Percentiles rank a stretch among this genome's conserved stretches.
Evolutionary conservation across 2,329 filamentous ascomycete genomes (phyloP).

Genomic region (Diatrype stigma): DNA sequence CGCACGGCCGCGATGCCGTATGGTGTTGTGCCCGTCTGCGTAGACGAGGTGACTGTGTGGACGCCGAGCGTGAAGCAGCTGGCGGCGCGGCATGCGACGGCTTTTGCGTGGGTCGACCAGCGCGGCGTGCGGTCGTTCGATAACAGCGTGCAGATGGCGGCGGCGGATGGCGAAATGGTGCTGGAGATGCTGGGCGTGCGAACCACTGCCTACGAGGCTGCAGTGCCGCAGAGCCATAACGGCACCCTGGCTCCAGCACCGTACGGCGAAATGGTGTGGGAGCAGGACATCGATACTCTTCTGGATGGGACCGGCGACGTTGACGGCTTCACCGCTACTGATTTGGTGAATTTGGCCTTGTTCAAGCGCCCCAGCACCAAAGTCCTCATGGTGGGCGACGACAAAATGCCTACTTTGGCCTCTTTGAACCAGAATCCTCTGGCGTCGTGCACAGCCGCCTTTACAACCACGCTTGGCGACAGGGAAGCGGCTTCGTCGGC

Average conservation of each 20-base stretch:
- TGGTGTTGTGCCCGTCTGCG: conserved; percentile 26
- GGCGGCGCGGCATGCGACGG: conserved; percentile 9
- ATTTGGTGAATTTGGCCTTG: conserved; percentile 15
- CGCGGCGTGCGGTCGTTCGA: conserved; percentile 19
- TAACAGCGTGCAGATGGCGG: conserved; percentile 17
- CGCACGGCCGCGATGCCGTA: conserved; percentile 23
- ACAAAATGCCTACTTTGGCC: too few relatives aligned
- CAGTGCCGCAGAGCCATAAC: conserved; percentile 20
- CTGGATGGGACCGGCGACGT: conserved; percentile 1
- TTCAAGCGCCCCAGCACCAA: conserved; percentile 23
- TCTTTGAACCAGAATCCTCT: too few relatives aligned
- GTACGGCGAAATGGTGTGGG: conserved; percentile 24
- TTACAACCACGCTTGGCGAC: too few relatives aligned
- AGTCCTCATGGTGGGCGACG: conserved; percentile 13
- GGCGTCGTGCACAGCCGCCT: too few relatives aligned
- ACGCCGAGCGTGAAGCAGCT: conserved; percentile 9
- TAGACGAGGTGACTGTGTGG: conserved; percentile 24
- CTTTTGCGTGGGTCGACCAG: conserved; percentile 14
- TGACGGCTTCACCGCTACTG: conserved; percentile 4
- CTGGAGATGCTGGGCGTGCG: conserved; percentile 24
- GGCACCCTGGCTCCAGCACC: conserved; percentile 11
- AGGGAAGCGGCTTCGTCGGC: too few relatives aligned
- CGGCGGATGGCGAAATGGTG: conserved; percentile 20
- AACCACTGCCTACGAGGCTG: conserved; percentile 24
- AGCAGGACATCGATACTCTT: conserved; percentile 20